Conservation (phyloP, 345 rosid species). For the Excoecaria cochinchinensis region DNA sequence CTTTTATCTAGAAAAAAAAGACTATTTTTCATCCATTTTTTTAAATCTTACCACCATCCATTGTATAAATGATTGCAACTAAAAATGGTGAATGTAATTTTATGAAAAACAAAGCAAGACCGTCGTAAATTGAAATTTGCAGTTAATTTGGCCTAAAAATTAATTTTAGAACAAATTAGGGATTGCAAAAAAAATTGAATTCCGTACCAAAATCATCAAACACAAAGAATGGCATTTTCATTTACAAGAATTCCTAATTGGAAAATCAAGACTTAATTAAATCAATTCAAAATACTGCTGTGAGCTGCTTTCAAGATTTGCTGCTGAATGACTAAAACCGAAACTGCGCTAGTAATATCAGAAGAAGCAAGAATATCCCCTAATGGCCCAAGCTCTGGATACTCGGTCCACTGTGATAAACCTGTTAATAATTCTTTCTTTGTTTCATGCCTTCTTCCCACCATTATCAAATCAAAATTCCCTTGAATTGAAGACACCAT, state of each 20-base stretch:
- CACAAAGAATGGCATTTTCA: background rate
- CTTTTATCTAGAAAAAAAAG: too few relatives aligned
- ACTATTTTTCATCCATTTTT: too few relatives aligned
- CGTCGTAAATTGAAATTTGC: too few relatives aligned
- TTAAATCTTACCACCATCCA: too few relatives aligned
- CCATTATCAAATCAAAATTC: slow-evolving; percentile 24
- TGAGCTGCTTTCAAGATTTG: slow-evolving; percentile 26
- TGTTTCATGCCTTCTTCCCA: slow-evolving; percentile 18
- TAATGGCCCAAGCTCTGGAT: slow-evolving; percentile 30
- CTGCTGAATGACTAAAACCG: slow-evolving; percentile 28
- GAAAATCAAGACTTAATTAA: background rate
- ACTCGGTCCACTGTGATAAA: slow-evolving; percentile 27
- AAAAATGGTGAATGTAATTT: too few relatives aligned
- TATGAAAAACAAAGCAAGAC: too few relatives aligned
- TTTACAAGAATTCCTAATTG: too few relatives aligned
- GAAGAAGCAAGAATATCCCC: slow-evolving; percentile 27
- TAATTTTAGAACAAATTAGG: too few relatives aligned
- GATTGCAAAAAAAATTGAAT: too few relatives aligned
- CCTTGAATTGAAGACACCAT: slow-evolving; percentile 4
- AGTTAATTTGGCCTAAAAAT: too few relatives aligned
- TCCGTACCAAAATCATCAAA: too few relatives aligned
- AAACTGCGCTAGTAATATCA: slow-evolving; percentile 14
- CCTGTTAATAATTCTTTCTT: slow-evolving; percentile 16
- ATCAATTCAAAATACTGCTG: slow-evolving; percentile 14
- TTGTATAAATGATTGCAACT: too few relatives aligned